Base-by-base conservation (phyloP, 345 rosid genomes). In the Salix brachista region DNA sequence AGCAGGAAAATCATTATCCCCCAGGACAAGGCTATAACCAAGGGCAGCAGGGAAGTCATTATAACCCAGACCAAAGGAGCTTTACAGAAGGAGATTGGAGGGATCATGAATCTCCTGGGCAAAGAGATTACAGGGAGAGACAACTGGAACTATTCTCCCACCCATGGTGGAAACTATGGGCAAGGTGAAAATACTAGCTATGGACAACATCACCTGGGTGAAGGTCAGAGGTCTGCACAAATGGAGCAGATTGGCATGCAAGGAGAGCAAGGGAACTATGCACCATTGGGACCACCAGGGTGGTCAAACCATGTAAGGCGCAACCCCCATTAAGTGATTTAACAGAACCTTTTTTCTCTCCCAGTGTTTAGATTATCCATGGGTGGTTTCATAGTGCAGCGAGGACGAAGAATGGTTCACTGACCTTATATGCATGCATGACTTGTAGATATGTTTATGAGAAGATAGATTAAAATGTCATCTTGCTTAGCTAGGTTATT, bases 211-310 rank as follows among this genome's bases (percentile, higher is more conserved):
- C 54, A 78, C 6, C 70, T 48, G 13, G 80, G 77, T 19, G 82
- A 41, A 52, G 66, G 58, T 37, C 86, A 82, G 78, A 70, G 82
- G 46, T 76, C 79, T 58, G 73, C 93, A 18, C 91, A 75, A 75
- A 74, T 67, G 73, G 88, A 78, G 44, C 87, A 83, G 84, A 83
- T 85, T 77, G 84, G 73, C 44, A 48, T 19, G 58, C 86, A 83
- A 60, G 90, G 84, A 81, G 91, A 80, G 44, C 83, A 86, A 70
- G 71, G 83, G 85, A 79, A 75, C 82, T 70, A 80, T 70, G 73
- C 66, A 69, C 81, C 91, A 34, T 68, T 42, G 66, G 90, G 86
- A 69, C 88, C 83, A 75, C 69, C 86, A 1, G 83, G 46, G 28
- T 56, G 86, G 21, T 26, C 76, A 64, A 79, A 85, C 67, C 84